Percentiles rank a stretch among this genome's conserved stretches.
These are phyloP conservation scores for Beverwykella pulmonaria DNA, from an alignment of 495 filamentous ascomycete genomes.

Conservation along the genomic window DNA sequence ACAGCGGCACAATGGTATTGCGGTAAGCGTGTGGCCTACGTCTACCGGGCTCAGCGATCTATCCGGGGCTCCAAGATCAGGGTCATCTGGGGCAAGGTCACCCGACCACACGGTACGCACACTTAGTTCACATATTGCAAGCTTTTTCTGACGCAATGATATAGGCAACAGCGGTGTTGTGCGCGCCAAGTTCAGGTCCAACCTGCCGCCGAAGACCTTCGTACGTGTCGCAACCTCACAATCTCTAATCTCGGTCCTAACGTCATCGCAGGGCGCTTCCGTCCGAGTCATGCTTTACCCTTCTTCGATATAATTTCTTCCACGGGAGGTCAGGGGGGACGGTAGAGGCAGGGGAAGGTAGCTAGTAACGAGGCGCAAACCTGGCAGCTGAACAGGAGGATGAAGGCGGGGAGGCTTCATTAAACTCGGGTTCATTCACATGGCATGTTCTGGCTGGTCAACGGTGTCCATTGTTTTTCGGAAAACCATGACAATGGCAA, in stretches of 20 bases:
- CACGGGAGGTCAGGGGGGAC: conserved; percentile 10
- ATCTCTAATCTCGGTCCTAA: conserved; percentile 1
- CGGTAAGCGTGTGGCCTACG: conserved; percentile 95
- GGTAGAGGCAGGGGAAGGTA: conserved; percentile 7
- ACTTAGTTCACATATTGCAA: not conserved
- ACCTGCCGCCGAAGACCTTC: conserved; percentile 93
- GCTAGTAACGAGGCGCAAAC: not conserved
- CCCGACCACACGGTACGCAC: conserved; percentile 79
- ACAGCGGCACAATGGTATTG: conserved; percentile 72
- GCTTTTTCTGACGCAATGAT: not conserved
- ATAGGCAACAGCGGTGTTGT: conserved; percentile 94
- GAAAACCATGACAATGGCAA: conserved; percentile 33
- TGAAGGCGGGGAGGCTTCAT: conserved; percentile 25
- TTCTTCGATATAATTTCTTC: conserved; percentile 61
- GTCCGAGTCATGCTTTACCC: conserved; percentile 99
- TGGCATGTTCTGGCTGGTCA: conserved; percentile 41
- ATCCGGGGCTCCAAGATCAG: conserved; percentile 94
- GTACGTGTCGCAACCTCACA: conserved; percentile 42
- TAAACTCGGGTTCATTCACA: conserved; percentile 35
- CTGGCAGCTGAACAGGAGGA: conserved; percentile 13
- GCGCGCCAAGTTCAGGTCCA: conserved; percentile 90
- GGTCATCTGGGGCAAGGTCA: conserved; percentile 99
- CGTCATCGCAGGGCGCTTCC: conserved; percentile 61
- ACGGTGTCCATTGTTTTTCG: conserved; percentile 35
- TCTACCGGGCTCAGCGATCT: conserved; percentile 92